phyloP scores from a whole-genome alignment of 2,329 filamentous ascomycete species.

The Cercospora canescens region DNA sequence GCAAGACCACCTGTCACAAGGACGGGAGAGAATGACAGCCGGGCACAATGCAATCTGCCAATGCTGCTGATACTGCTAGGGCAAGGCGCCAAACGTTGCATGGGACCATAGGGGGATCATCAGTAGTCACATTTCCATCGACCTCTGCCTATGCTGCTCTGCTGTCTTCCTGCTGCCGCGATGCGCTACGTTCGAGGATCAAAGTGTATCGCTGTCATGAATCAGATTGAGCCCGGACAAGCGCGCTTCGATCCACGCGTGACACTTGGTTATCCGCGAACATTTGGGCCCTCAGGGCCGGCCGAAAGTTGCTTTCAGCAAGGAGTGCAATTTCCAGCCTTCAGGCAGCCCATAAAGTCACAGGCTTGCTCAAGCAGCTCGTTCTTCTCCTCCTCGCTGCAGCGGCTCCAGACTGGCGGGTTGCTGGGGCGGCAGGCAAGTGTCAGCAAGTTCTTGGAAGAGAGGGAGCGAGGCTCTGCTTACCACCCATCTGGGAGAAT shows the following conservation, averaged over 20 bases:
- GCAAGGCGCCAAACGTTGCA: not conserved
- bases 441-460: not conserved
- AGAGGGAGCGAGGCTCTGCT: not conserved
- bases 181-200: not conserved
- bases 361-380: slow-evolving; percentile 10
- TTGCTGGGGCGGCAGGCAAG: not conserved
- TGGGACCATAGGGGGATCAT: not conserved
- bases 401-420: slow-evolving; percentile 12
- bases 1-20: too few relatives aligned
- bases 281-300: not conserved
- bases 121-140: not conserved
- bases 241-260: not conserved
- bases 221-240: not conserved
- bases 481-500: not conserved
- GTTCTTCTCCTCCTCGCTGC: slow-evolving; percentile 6
- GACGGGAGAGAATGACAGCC: not conserved
- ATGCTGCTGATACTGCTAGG: not conserved
- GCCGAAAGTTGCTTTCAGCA: not conserved
- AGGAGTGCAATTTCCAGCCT: slow-evolving; percentile 11
- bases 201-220: not conserved
- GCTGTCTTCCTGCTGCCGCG: not conserved
- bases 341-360: slow-evolving; percentile 9
- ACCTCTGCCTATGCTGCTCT: not conserved
- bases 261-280: not conserved
- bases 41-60: not conserved